phyloP scores from a whole-genome alignment of 495 filamentous ascomycete species.

The Neurospora terricola region DNA sequence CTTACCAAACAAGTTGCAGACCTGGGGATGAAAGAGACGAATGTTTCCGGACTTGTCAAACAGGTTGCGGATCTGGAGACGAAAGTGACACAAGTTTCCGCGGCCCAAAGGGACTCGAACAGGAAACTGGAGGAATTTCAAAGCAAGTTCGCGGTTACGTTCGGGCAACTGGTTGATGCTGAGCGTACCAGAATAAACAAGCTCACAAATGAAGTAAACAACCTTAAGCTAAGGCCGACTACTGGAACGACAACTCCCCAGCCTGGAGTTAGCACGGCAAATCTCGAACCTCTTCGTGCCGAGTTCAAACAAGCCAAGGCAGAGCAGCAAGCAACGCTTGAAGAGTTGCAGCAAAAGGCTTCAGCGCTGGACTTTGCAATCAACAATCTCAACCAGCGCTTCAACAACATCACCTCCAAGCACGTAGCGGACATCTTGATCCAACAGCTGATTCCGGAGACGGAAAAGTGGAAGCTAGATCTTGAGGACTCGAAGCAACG shows the following conservation, averaged over 20 bases:
- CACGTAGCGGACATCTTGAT: constrained; percentile 16
- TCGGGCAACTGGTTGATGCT: background rate
- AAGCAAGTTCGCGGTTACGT: background rate
- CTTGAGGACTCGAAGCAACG: background rate
- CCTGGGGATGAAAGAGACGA: background rate
- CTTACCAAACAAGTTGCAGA: background rate
- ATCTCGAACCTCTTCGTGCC: background rate
- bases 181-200: background rate
- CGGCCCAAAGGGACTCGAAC: background rate
- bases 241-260: background rate
- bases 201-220: background rate
- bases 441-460: constrained; percentile 6
- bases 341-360: background rate
- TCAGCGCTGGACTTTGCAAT: background rate
- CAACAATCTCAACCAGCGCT: constrained; percentile 11
- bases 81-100: background rate
- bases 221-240: background rate
- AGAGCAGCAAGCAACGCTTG: background rate
- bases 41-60: background rate
- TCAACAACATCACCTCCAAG: constrained; percentile 20
- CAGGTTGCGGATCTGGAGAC: constrained; percentile 1
- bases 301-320: background rate
- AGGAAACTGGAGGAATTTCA: background rate
- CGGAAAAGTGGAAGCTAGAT: background rate
- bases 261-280: background rate